A percentile compares a stretch with the other conserved stretches of the same genome.
Conservation (phyloP, 2,329 filamentous ascomycete species). For the Xenoacremonium recifei region DNA sequence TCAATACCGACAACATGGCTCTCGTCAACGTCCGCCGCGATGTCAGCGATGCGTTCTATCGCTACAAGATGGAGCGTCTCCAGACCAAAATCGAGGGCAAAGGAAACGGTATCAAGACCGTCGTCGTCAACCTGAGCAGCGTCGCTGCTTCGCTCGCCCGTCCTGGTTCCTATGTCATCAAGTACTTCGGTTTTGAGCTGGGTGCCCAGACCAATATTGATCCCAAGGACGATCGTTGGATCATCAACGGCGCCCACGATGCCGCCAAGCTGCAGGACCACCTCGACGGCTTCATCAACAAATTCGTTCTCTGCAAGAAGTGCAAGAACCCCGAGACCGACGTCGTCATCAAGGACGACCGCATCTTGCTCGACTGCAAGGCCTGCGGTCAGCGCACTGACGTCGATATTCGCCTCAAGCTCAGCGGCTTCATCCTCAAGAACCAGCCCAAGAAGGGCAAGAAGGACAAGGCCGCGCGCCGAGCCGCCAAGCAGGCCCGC, state of each 20-base stretch:
- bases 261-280: conserved; percentile 95
- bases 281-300: conserved; percentile 96
- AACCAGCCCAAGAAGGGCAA: conserved; percentile 91
- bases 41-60: conserved; percentile 98
- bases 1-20: conserved; percentile 72
- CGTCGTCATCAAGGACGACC: conserved; percentile 89
- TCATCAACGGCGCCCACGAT: conserved; percentile 98
- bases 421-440: conserved; percentile 96
- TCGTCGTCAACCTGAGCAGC: conserved; percentile 94
- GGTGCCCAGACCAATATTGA: conserved; percentile 98
- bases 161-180: conserved; percentile 93
- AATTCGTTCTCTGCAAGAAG: conserved; percentile 98
- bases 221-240: conserved; percentile 97
- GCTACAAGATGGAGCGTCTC: conserved; percentile 99
- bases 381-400: conserved; percentile 92
- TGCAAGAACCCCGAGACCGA: conserved; percentile 99
- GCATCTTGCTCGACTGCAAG: conserved; percentile 95
- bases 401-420: conserved; percentile 90
- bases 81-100: conserved; percentile 99
- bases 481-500: conserved; percentile 88
- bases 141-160: conserved; percentile 90
- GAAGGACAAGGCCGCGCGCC: conserved; percentile 92
- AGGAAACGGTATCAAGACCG: conserved; percentile 98
- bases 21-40: conserved; percentile 98
- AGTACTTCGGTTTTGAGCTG: conserved; percentile 99